phyloP scores from a whole-genome alignment of 78 protist species.

The slime mould (Dictyostelium discoideum) region dicty_2.7 NC_007090.3:2852501-2853000 shows the following conservation, averaged over 20 bases:
- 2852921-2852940: not conserved
- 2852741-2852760: not conserved
- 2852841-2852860: constrained; percentile 14
- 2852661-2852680: not conserved
- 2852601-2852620: not conserved
- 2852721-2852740: not conserved
- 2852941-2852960: not conserved
- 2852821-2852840: not conserved
- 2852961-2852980: constrained; percentile 81
- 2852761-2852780: not conserved
- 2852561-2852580: not conserved
- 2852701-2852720: not conserved
- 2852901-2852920: not conserved
- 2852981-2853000: constrained; percentile 52
- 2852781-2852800: constrained; percentile 29
- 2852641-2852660: not conserved
- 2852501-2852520: not conserved
- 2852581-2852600: not conserved
- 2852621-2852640: not conserved
- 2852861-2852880: constrained; percentile 54
- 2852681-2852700: constrained; percentile 26
- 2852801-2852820: constrained; percentile 58
- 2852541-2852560: not conserved
- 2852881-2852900: not conserved
- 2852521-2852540: constrained; percentile 5